Conservation (phyloP, 176 grass and related monocot species). For the Bromus sterilis region DNA sequence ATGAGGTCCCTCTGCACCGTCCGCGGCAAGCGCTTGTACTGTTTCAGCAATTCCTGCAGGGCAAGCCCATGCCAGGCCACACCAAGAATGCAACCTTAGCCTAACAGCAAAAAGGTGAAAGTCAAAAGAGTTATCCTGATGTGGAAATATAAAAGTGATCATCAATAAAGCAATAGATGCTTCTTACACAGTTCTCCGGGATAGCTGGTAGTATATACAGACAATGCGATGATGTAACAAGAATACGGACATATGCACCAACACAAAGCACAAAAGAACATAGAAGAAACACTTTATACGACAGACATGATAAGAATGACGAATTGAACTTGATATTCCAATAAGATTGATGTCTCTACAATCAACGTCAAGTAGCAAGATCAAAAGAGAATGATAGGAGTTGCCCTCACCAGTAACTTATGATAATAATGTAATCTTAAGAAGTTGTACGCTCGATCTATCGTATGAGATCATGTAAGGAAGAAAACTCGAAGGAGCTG, state of each 20-base stretch:
- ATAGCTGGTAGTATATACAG: not conserved
- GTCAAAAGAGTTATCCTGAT: not conserved
- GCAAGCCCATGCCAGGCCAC: not conserved
- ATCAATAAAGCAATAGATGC: not conserved
- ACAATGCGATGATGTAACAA: not conserved
- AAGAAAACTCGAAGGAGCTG: conserved; percentile 43
- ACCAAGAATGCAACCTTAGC: not conserved
- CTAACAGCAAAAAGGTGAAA: not conserved
- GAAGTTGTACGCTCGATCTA: conserved; percentile 64
- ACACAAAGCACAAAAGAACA: not conserved
- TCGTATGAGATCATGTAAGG: conserved; percentile 81
- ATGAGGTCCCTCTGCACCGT: conserved; percentile 23
- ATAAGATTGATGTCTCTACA: not conserved
- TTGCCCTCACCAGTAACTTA: not conserved
- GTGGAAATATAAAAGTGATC: not conserved
- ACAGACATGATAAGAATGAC: not conserved
- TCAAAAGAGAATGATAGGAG: not conserved
- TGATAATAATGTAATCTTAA: conserved; percentile 22
- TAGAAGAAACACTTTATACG: not conserved
- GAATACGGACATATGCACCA: not conserved
- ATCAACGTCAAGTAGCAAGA: not conserved
- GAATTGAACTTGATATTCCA: not conserved
- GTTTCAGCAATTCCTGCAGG: not conserved
- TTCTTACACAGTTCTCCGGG: not conserved
- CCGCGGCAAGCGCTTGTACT: not conserved